phyloP scores from a whole-genome alignment of 371 early-diverging fungal species.

The Mucor circinelloides region DNA sequence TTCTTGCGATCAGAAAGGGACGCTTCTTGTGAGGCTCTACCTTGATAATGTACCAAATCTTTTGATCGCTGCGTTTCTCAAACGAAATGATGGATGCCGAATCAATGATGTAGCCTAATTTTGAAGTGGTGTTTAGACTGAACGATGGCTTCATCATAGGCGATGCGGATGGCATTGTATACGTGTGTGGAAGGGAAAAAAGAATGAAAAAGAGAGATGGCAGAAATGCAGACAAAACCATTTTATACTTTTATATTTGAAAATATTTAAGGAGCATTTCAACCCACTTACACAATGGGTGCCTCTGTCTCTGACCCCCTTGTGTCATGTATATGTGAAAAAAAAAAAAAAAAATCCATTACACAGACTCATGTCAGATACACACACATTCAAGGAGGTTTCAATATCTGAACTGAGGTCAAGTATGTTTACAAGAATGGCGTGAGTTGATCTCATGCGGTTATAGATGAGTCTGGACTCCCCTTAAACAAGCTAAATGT shows the following conservation, averaged over 20 bases:
- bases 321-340: neutral
- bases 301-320: neutral
- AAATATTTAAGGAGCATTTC: constrained; percentile 13
- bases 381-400: neutral
- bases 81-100: constrained; percentile 21
- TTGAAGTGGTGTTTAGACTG: neutral
- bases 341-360: neutral
- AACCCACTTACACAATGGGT: neutral
- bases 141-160: constrained; percentile 3
- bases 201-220: neutral
- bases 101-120: constrained; percentile 1
- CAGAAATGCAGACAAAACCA: neutral
- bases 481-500: neutral
- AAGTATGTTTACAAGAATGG: constrained; percentile 6
- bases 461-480: neutral
- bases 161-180: constrained; percentile 12
- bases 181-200: neutral
- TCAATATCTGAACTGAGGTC: constrained; percentile 4
- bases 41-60: constrained; percentile 22
- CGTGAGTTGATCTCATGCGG: constrained; percentile 1
- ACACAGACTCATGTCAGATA: constrained; percentile 2
- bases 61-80: constrained; percentile 30
- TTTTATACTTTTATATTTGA: neutral
- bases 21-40: constrained; percentile 11
- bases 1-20: constrained; percentile 15